Conservation (phyloP, 331 rosid species). For the Prunus yedoensis region DNA sequence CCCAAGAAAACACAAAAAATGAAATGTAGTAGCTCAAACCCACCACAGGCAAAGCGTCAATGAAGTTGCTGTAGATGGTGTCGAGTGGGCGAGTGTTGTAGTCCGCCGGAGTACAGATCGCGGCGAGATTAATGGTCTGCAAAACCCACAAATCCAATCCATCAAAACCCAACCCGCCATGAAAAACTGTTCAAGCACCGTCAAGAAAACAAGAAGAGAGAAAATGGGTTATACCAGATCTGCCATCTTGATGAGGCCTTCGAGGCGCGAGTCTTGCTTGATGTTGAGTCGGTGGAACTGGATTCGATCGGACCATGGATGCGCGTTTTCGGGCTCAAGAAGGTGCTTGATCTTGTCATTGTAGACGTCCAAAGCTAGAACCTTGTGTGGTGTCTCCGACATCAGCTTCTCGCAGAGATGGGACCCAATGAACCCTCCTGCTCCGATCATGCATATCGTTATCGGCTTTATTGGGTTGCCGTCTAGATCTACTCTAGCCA, state of each 20-base stretch:
- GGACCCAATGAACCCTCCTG: slow-evolving; percentile 95
- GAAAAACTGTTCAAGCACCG: too few species aligned
- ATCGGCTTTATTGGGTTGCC: slow-evolving; percentile 74
- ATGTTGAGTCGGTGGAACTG: slow-evolving; percentile 92
- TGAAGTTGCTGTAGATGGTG: slow-evolving; percentile 92
- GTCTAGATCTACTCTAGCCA: slow-evolving; percentile 69
- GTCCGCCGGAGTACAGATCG: slow-evolving; percentile 95
- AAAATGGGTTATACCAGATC: slow-evolving; percentile 62
- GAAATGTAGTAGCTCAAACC: not conserved
- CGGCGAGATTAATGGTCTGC: slow-evolving; percentile 91
- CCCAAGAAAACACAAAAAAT: not conserved
- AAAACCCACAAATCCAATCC: not conserved
- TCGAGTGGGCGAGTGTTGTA: slow-evolving; percentile 93
- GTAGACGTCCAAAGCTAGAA: slow-evolving; percentile 79
- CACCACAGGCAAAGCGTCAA: slow-evolving; percentile 90
- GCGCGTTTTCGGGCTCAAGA: slow-evolving; percentile 56
- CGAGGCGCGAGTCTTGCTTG: slow-evolving; percentile 87
- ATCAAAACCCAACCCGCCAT: not conserved
- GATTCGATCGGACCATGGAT: slow-evolving; percentile 72
- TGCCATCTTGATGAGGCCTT: slow-evolving; percentile 87
- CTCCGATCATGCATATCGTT: slow-evolving; percentile 94
- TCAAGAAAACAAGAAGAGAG: not conserved
- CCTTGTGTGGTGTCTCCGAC: slow-evolving; percentile 80
- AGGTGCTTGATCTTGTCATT: slow-evolving; percentile 89
- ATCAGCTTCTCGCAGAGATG: slow-evolving; percentile 90